phyloP scores from a whole-genome alignment of 441 rosid species.

The Biscutella laevigata region DNA sequence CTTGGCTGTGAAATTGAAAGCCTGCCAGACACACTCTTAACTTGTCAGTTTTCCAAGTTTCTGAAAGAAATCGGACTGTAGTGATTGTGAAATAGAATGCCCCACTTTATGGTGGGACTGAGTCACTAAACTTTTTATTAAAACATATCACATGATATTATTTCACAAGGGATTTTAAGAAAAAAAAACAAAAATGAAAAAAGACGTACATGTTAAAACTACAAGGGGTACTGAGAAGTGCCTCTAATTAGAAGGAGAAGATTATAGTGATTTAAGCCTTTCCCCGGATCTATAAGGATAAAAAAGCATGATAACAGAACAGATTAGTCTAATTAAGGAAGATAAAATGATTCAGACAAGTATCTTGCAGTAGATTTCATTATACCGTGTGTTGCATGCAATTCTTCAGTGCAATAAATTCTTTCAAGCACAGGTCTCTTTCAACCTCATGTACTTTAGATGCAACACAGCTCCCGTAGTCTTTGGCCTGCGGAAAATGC shows the following conservation, averaged over 20 bases:
- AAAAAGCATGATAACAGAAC: slow-evolving; percentile 12
- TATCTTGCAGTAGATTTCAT: neutral
- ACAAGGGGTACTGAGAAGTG: slow-evolving; percentile 3
- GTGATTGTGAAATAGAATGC: neutral
- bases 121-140: neutral
- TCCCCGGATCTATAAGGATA: slow-evolving; percentile 47
- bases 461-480: slow-evolving; percentile 76
- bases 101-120: neutral
- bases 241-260: slow-evolving; percentile 5
- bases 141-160: neutral
- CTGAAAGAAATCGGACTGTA: slow-evolving; percentile 7
- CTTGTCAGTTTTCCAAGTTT: slow-evolving; percentile 20
- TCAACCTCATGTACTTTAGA: slow-evolving; percentile 79
- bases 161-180: neutral
- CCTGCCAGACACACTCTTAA: slow-evolving; percentile 42
- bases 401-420: slow-evolving; percentile 62
- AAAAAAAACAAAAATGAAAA: neutral
- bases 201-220: slow-evolving; percentile 16
- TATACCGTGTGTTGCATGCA: slow-evolving; percentile 91
- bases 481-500: slow-evolving; percentile 53
- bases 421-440: slow-evolving; percentile 68
- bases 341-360: neutral
- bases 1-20: slow-evolving; percentile 59
- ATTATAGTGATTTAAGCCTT: slow-evolving; percentile 31
- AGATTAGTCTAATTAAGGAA: neutral